phyloP scores from a whole-genome alignment of 2,329 filamentous ascomycete genomes.

The Hymenoscyphus linearis region DNA sequence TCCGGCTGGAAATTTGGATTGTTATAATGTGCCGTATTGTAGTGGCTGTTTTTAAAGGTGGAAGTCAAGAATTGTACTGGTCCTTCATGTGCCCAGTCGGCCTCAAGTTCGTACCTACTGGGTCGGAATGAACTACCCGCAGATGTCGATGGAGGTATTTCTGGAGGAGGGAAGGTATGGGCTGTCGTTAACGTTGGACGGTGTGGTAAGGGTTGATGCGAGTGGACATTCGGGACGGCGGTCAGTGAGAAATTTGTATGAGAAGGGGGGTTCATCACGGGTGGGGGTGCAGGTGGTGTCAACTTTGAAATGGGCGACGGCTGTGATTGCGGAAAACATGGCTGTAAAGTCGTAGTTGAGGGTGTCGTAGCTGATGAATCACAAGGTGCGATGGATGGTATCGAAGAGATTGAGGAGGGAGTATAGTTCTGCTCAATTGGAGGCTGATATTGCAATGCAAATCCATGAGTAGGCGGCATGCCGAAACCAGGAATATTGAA shows the following conservation, averaged over 20 bases:
- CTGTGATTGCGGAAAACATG: constrained; percentile 18
- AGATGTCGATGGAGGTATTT: constrained; percentile 21
- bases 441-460: constrained; percentile 20
- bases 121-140: constrained; percentile 27
- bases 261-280: constrained; percentile 15
- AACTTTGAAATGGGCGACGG: background rate
- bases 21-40: constrained; percentile 62
- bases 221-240: constrained; percentile 20
- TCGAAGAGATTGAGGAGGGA: constrained; percentile 24
- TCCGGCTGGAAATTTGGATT: constrained; percentile 58
- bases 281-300: constrained; percentile 8
- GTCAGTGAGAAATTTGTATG: constrained; percentile 16
- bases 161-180: constrained; percentile 14
- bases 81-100: constrained; percentile 27
- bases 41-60: constrained; percentile 62
- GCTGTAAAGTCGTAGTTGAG: constrained; percentile 16
- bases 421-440: constrained; percentile 25
- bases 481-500: constrained; percentile 29
- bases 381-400: constrained; percentile 28
- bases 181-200: constrained; percentile 16
- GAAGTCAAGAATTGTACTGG: constrained; percentile 38
- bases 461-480: constrained; percentile 22
- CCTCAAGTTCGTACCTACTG: constrained; percentile 32
- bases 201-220: constrained; percentile 16
- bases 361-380: constrained; percentile 20